Conservation (phyloP, 2,329 filamentous ascomycete species). For the Helotiales sp. region DNA sequence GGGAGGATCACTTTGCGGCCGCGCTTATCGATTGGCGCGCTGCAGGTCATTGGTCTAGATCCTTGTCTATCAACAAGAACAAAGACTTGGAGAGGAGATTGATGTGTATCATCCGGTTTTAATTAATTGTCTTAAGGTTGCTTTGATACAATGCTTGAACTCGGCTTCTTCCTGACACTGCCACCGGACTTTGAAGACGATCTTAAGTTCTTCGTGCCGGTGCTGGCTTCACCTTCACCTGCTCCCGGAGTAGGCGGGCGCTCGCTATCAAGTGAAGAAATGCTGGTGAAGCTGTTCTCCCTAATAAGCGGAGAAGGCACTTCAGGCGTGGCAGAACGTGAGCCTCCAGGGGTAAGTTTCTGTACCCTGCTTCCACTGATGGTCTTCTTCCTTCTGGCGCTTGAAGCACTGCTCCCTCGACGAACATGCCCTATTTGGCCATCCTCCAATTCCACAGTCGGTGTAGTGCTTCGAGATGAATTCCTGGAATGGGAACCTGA, state of each 20-base stretch:
- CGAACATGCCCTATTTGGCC: slow-evolving; percentile 34
- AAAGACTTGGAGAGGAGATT: background rate
- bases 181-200: slow-evolving; percentile 26
- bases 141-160: slow-evolving; percentile 27
- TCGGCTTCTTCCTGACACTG: slow-evolving; percentile 23
- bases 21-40: background rate
- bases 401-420: slow-evolving; percentile 40
- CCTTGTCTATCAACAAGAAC: background rate
- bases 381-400: slow-evolving; percentile 39
- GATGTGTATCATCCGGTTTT: background rate
- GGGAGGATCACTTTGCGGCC: background rate
- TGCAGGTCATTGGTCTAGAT: background rate
- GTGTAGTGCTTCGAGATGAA: slow-evolving; percentile 45
- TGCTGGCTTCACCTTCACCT: slow-evolving; percentile 31
- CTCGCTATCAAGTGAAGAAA: slow-evolving; percentile 41
- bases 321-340: slow-evolving; percentile 40
- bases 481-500: slow-evolving; percentile 42
- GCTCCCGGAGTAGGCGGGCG: slow-evolving; percentile 28
- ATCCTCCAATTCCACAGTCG: slow-evolving; percentile 41
- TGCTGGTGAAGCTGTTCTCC: slow-evolving; percentile 41
- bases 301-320: slow-evolving; percentile 40
- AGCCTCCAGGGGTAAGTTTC: slow-evolving; percentile 38
- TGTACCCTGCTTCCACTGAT: slow-evolving; percentile 26
- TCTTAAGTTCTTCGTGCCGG: slow-evolving; percentile 16
- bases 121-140: slow-evolving; percentile 24